Percentiles rank a stretch among this genome's conserved stretches.
phyloP scores from a whole-genome alignment of 2,329 filamentous ascomycete species.

The Aspergillus candidus region DNA sequence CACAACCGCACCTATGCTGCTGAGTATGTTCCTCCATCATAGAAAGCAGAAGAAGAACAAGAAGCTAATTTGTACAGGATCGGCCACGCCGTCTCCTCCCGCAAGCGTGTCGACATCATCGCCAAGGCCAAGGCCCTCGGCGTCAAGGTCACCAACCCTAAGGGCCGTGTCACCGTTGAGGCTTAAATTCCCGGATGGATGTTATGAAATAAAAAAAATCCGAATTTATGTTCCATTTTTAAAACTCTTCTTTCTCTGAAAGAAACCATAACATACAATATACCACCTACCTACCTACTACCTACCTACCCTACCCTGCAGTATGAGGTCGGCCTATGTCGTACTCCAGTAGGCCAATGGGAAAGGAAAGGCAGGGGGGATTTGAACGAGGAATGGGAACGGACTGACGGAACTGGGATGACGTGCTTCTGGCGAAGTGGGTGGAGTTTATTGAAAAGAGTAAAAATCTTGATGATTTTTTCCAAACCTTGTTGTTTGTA shows the following conservation, averaged over 20 bases:
- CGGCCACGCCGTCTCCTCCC: conserved; percentile 92
- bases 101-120: conserved; percentile 98
- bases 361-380: too few relatives aligned
- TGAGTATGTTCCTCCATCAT: conserved; percentile 62
- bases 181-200: conserved; percentile 51
- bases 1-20: conserved; percentile 99
- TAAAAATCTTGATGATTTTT: too few relatives aligned
- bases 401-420: too few relatives aligned
- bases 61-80: conserved; percentile 57
- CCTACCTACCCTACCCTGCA: too few relatives aligned
- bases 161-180: conserved; percentile 98
- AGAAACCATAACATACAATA: neutral
- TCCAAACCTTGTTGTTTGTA: too few relatives aligned
- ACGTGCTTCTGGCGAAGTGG: too few relatives aligned
- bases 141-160: conserved; percentile 99
- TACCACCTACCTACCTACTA: too few relatives aligned
- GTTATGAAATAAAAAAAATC: conserved; percentile 22
- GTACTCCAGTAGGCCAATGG: too few relatives aligned
- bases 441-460: too few relatives aligned
- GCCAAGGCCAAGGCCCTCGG: conserved; percentile 94
- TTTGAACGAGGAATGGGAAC: too few relatives aligned
- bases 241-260: neutral
- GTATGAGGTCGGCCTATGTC: too few relatives aligned
- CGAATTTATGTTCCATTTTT: neutral
- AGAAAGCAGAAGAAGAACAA: neutral